These are phyloP conservation scores for Cutaneotrichosporon sp. DNA, from an alignment of 1,284 basidiomycete genomes.

Conservation along the genomic window DNA sequence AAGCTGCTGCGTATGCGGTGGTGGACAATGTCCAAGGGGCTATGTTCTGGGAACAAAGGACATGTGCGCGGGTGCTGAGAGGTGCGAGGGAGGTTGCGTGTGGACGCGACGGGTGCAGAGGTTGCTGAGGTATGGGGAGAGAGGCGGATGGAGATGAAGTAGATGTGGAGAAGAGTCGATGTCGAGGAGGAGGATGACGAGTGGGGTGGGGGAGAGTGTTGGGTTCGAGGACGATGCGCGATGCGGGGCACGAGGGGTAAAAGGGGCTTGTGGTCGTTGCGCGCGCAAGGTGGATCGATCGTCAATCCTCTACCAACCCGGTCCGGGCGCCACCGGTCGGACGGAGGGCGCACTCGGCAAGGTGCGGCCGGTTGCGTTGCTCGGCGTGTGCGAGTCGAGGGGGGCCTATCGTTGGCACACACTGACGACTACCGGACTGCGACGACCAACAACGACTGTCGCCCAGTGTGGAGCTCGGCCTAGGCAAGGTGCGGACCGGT, in stretches of 20 bases:
- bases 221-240: constrained; percentile 3
- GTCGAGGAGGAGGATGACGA: background rate
- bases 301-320: background rate
- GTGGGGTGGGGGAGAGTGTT: no score
- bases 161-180: background rate
- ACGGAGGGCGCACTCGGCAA: background rate
- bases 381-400: no score
- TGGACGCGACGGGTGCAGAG: constrained; percentile 1
- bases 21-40: constrained; percentile 6
- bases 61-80: constrained; percentile 1
- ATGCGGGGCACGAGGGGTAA: background rate
- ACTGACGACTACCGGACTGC: no score
- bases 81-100: background rate
- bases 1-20: background rate
- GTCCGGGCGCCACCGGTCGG: background rate
- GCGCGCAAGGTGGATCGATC: background rate
- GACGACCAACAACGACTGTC: no score
- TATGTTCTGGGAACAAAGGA: constrained; percentile 8
- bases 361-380: no score
- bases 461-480: no score
- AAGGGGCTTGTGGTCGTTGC: background rate
- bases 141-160: background rate
- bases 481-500: no score
- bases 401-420: no score
- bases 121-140: background rate